phyloP scores from a whole-genome alignment of 1,284 basidiomycete species.

The Trichosporon ovoides region DNA sequence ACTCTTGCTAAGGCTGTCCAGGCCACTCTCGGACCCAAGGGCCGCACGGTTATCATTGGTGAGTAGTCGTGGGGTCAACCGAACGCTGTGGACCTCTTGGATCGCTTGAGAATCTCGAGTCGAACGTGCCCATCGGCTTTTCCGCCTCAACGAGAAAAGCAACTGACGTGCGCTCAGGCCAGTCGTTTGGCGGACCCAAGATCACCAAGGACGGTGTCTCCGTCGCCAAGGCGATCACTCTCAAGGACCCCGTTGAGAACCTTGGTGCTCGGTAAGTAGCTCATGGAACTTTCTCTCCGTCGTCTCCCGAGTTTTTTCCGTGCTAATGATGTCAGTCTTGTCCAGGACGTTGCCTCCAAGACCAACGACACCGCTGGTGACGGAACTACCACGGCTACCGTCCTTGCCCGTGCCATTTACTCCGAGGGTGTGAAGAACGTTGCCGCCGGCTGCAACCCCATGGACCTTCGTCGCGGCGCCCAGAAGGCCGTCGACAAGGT shows the following conservation, averaged over 20 bases:
- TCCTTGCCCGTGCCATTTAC: conserved; percentile 94
- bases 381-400: conserved; percentile 96
- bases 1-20: conserved; percentile 90
- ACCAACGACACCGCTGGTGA: conserved; percentile 98
- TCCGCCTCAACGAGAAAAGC: neutral
- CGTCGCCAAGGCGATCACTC: conserved; percentile 87
- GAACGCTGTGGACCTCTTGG: too few species aligned
- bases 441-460: conserved; percentile 95
- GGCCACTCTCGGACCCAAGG: conserved; percentile 95
- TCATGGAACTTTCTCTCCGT: neutral
- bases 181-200: conserved; percentile 94
- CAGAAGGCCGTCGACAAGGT: conserved; percentile 96
- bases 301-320: neutral
- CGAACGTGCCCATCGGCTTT: neutral
- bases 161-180: conserved; percentile 45
- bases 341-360: conserved; percentile 93
- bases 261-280: conserved; percentile 80
- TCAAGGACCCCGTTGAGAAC: conserved; percentile 99
- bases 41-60: conserved; percentile 97
- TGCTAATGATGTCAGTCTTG: conserved; percentile 58
- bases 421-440: conserved; percentile 99
- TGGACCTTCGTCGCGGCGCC: conserved; percentile 94
- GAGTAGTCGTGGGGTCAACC: conserved; percentile 16
- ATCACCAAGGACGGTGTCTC: conserved; percentile 99
- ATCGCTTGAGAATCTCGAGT: too few species aligned